Conservation (phyloP, 2,329 filamentous ascomycete genomes). For the Fusarium papillatum region DNA sequence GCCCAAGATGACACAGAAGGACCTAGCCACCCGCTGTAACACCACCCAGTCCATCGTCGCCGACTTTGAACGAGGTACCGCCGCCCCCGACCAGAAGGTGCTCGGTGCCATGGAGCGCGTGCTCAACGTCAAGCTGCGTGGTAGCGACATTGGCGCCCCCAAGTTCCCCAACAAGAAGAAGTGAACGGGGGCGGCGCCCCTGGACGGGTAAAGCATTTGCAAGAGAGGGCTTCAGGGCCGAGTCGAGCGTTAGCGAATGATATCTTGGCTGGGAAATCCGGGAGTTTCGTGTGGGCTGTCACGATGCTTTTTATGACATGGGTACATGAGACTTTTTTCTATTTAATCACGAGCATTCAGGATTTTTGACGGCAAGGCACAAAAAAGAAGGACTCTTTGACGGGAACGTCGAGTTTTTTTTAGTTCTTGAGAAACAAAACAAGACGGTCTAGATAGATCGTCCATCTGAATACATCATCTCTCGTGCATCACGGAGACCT, state of each 20-base stretch:
- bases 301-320: constrained; percentile 43
- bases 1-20: constrained; percentile 97
- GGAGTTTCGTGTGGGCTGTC: constrained; percentile 45
- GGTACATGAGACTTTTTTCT: constrained; percentile 41
- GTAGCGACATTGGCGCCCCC: constrained; percentile 86
- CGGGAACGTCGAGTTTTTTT: constrained; percentile 12
- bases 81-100: constrained; percentile 86
- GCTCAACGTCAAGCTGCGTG: constrained; percentile 90
- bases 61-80: constrained; percentile 87
- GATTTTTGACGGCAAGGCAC: constrained; percentile 28
- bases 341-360: constrained; percentile 27
- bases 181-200: constrained; percentile 42
- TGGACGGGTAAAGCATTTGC: constrained; percentile 27
- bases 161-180: constrained; percentile 82
- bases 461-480: constrained; percentile 27
- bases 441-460: constrained; percentile 6
- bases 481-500: constrained; percentile 13
- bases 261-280: constrained; percentile 41
- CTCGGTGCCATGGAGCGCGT: constrained; percentile 83
- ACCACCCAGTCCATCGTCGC: constrained; percentile 84
- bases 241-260: constrained; percentile 47
- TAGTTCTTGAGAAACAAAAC: constrained; percentile 19
- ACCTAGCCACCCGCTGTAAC: constrained; percentile 89
- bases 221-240: constrained; percentile 42
- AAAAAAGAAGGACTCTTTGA: constrained; percentile 22